Conservation (phyloP, 768 basidiomycete genomes). For the Ramaria rubella region DNA sequence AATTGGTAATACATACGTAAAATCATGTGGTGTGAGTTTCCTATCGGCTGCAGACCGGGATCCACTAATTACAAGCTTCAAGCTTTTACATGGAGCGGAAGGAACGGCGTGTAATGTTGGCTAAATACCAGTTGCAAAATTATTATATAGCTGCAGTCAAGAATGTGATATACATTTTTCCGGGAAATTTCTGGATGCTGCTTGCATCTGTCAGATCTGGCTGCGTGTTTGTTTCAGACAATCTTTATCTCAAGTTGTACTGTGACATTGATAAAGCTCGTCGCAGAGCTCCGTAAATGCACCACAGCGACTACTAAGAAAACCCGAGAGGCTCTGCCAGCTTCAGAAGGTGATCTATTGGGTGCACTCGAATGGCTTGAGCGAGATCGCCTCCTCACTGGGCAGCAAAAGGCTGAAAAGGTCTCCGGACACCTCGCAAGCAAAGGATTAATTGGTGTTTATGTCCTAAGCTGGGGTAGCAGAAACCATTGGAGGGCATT, state of each 20-base stretch:
- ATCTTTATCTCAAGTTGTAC: slow-evolving; percentile 37
- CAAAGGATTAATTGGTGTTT: slow-evolving; percentile 77
- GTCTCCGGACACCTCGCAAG: slow-evolving; percentile 65
- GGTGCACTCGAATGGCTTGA: slow-evolving; percentile 77
- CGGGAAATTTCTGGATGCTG: neutral
- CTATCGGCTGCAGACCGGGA: too few species aligned
- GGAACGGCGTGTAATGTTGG: too few species aligned
- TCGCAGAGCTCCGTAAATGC: slow-evolving; percentile 79
- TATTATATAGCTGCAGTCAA: too few species aligned
- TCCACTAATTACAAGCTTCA: too few species aligned
- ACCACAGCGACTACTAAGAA: slow-evolving; percentile 79
- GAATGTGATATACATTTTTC: neutral
- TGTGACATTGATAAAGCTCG: slow-evolving; percentile 59
- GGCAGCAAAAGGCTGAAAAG: slow-evolving; percentile 78
- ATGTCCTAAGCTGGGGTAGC: slow-evolving; percentile 59
- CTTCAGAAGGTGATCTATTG: slow-evolving; percentile 65
- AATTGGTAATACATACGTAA: too few species aligned
- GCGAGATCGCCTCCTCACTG: slow-evolving; percentile 61
- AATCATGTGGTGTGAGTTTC: too few species aligned
- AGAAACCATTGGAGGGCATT: slow-evolving; percentile 35
- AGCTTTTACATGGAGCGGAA: too few species aligned
- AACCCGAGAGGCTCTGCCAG: slow-evolving; percentile 79
- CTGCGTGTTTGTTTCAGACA: neutral
- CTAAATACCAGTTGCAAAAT: too few species aligned
- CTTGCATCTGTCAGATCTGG: neutral